Base-by-base conservation (phyloP, 2,329 filamentous ascomycete species). In the Fusarium falciforme region DNA sequence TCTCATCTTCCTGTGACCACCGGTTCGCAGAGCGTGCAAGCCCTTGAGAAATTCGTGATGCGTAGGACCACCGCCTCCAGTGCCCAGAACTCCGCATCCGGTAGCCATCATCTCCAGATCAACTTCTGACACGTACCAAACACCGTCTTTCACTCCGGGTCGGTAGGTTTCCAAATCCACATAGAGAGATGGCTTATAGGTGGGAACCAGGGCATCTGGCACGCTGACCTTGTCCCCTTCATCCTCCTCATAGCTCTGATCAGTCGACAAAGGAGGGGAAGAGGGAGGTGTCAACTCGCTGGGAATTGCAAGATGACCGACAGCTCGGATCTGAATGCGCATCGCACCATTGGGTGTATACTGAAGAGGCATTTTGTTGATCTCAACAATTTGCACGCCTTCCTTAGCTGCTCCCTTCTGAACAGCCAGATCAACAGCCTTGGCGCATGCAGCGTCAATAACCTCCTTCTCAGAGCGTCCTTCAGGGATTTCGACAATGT, bases 401-500 rank as follows among this genome's bases (percentile, higher is more conserved):
- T 76, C 77, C 2, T 72, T 74, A 1, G 71, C 66, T 0, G 81
- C 81, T 3, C 81, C 81, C 33, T 81, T 82, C 14, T 78, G 71
- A 25, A 82, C 72, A 6, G 81, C 81, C 16, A 76, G 55, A 17
- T 79, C 76, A 8, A 81, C 74, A 7, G 81, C 81, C 22, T 78
- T 80, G 36, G 84, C 77, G 22, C 83, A 81, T 0, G 84, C 85
- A 6, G 82, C 83, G 25, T 82, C 80, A 4, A 86, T 79, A 1
- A 85, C 80, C 0, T 78, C 78, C 63, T 83, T 80, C 33, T 83
- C 80, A 4, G 82, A 76, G 3, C 81, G 81, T 5, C 81, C 82
- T 25, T 84, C 82, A 17, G 85, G 74, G 11, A 87, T 84, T 68
- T 87, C 83, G n/a, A 89, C 85, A 2, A 86, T 80, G 64, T 90